phyloP scores from a whole-genome alignment of 176 grass and related monocot species.

The Hordeum vulgare region DNA sequence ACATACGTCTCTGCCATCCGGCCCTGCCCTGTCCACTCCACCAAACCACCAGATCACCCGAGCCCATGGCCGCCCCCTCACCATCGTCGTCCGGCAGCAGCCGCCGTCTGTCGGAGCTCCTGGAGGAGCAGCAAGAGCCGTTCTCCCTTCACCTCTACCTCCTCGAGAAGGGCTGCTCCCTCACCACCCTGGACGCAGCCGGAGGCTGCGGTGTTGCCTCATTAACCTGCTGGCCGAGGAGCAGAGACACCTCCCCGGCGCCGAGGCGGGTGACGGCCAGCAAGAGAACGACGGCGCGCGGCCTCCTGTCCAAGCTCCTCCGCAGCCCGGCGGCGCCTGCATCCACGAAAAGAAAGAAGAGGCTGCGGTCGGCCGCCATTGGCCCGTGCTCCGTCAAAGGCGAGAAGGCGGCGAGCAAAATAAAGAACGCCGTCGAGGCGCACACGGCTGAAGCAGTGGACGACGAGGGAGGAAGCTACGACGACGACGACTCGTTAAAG shows the following conservation, averaged over 20 bases:
- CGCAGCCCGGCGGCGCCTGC: not conserved
- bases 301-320: slow-evolving; percentile 23
- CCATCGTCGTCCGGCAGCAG: not conserved
- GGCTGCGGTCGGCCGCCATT: not conserved
- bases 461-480: not conserved
- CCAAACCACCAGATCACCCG: not conserved
- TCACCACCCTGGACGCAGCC: not conserved
- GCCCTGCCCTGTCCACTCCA: not conserved
- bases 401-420: not conserved
- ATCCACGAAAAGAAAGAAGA: not conserved
- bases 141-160: slow-evolving; percentile 43
- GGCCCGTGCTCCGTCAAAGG: not conserved
- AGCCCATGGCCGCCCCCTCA: not conserved
- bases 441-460: not conserved
- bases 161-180: slow-evolving; percentile 43
- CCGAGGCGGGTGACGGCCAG: not conserved
- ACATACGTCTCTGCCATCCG: not conserved
- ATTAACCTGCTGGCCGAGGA: slow-evolving; percentile 27
- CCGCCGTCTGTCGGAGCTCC: slow-evolving; percentile 30
- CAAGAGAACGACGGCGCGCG: not conserved
- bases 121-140: slow-evolving; percentile 43
- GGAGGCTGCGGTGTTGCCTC: not conserved
- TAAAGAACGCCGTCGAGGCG: not conserved
- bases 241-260: no score
- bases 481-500: not conserved